phyloP scores from a whole-genome alignment of 2,329 filamentous ascomycete genomes.

The Pseudogymnoascus sp. region DNA sequence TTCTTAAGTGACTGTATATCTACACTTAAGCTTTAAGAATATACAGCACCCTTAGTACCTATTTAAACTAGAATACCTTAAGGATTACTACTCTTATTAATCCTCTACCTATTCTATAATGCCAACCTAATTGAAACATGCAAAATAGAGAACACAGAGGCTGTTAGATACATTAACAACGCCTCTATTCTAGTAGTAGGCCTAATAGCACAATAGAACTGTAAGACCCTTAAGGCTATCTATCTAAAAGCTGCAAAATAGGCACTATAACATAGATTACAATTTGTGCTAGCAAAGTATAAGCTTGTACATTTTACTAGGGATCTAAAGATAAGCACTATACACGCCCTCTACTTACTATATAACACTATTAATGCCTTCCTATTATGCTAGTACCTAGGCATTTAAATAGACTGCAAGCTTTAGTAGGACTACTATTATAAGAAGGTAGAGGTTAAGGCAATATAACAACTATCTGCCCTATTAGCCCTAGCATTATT shows the following conservation, averaged over 20 bases:
- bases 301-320: constrained; percentile 13
- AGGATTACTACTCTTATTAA: too few species aligned
- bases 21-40: too few species aligned
- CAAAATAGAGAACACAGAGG: too few species aligned
- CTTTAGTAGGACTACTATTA: constrained; percentile 7
- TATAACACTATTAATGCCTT: background rate
- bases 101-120: too few species aligned
- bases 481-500: constrained; percentile 16
- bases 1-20: too few species aligned
- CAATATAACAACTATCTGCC: constrained; percentile 14
- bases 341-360: constrained; percentile 3
- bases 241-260: constrained; percentile 10
- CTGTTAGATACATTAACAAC: too few species aligned
- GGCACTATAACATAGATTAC: constrained; percentile 13
- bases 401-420: constrained; percentile 10
- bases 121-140: too few species aligned
- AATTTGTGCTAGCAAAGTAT: constrained; percentile 14
- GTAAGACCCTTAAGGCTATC: background rate
- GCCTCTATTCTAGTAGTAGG: too few species aligned
- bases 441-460: constrained; percentile 15
- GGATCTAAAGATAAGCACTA: too few species aligned
- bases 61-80: too few species aligned
- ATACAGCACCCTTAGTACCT: too few species aligned
- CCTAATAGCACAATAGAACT: too few species aligned
- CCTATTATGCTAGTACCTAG: background rate